These are phyloP conservation scores for Candida freyschussii DNA, from an alignment of 1,139 yeast species.

Conservation along the genomic window DNA sequence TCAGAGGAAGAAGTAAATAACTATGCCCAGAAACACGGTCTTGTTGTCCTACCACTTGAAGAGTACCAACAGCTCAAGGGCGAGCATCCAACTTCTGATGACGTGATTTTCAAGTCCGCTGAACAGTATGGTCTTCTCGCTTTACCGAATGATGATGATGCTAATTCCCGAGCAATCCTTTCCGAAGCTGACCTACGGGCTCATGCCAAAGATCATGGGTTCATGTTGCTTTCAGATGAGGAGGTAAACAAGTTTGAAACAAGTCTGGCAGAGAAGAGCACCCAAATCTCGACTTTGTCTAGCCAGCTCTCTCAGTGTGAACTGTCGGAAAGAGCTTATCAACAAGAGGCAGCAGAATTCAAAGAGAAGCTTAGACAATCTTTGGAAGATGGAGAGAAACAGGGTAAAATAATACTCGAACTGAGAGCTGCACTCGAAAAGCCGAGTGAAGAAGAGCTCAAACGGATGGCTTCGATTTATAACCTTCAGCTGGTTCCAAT, in stretches of 20 bases:
- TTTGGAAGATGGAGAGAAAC: conserved; percentile 1
- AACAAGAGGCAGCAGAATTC: conserved; percentile 9
- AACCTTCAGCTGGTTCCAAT: conserved; percentile 28
- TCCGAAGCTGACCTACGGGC: conserved; percentile 5
- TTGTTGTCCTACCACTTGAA: conserved; percentile 45
- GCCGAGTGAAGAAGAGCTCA: conserved; percentile 23
- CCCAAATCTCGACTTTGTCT: conserved; percentile 1
- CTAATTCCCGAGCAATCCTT: background rate
- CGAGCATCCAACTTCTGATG: conserved; percentile 22
- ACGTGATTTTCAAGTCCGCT: conserved; percentile 15
- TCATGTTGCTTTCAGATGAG: conserved; percentile 1
- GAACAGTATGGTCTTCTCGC: conserved; percentile 25
- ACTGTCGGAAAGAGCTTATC: conserved; percentile 2
- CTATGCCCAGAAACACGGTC: conserved; percentile 46
- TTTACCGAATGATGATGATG: conserved; percentile 25
- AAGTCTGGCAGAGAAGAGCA: background rate
- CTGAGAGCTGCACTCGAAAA: conserved; percentile 20
- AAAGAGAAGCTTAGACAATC: conserved; percentile 9
- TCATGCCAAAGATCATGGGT: conserved; percentile 4
- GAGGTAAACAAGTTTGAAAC: conserved; percentile 1
- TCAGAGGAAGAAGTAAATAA: conserved; percentile 38
- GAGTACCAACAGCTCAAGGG: conserved; percentile 31
- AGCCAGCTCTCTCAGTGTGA: conserved; percentile 6
- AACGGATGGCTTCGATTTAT: conserved; percentile 26
- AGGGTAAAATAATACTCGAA: background rate